Base-by-base conservation (phyloP, 371 early-diverging fungal species). In the Blakeslea trispora region DNA sequence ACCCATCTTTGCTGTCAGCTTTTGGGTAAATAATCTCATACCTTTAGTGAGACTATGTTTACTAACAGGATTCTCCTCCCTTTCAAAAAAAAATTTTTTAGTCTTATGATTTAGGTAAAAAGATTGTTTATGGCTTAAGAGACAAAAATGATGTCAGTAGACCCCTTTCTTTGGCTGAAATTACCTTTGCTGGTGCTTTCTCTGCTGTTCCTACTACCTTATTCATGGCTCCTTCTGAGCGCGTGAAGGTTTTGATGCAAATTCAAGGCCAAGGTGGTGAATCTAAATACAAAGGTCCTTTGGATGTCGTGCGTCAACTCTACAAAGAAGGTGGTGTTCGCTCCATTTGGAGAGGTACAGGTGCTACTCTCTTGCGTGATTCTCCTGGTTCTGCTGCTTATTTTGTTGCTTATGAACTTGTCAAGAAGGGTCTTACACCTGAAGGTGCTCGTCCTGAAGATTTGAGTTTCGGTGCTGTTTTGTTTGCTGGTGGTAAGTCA, bases 301-400 rank as follows among this genome's bases (percentile, higher is more conserved):
- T 86, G 40, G 92, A 92, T 71, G 93, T 88, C 14, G 87, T 86
- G 15, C 71, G 77, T 57, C 83, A 82, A 37, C 76, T 93, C 55
- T 81, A 87, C 68, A 82, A 86, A 64, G 86, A 88, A 61, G 90
- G 90, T 47, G 96, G 96, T 66, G 53, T 96, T 40, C 68, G 83
- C 39, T 83, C 89, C 45, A 81, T 98, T 69, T 98, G 90, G 86
- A 83, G 93, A 64, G 97, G 98, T 57, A 93, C 96, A 13, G 87
- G 90, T 53, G 97, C 97, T 41, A 97, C 98, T 5, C 78, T 98
- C 28, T 77, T 93, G 57, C 86, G 98, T 57, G 98, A 98, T 72
- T 88, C 87, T 42, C 96, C 97, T 14, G 98, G 97, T 54, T 90
- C 91, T 34, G 96, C 95, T 42, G 96, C 95, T n/a, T 98, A 95